phyloP scores from a whole-genome alignment of 345 rosid species.

The Salix purpurea region DNA sequence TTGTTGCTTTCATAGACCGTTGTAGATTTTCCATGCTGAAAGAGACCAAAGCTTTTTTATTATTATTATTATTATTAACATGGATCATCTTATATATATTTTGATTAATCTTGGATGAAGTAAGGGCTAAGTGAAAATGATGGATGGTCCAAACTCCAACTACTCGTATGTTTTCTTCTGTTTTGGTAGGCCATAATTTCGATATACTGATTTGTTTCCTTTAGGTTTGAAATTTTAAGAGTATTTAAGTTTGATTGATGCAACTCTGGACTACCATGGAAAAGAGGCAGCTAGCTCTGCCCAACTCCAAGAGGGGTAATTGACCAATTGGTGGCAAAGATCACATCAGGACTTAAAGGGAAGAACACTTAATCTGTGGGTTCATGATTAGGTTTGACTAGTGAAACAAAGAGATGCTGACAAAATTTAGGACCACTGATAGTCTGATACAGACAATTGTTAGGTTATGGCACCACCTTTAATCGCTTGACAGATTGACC shows the following conservation, averaged over 20 bases:
- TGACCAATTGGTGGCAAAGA: too few relatives aligned
- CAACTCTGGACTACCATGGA: not conserved
- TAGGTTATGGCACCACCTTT: too few relatives aligned
- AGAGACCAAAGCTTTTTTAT: not conserved
- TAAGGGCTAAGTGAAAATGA: constrained; percentile 13
- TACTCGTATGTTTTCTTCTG: not conserved
- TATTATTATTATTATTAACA: too few relatives aligned
- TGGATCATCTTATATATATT: too few relatives aligned
- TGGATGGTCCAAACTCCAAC: constrained; percentile 5
- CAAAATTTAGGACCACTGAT: too few relatives aligned
- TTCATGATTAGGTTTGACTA: too few relatives aligned
- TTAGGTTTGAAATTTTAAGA: not conserved
- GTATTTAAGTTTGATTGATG: not conserved
- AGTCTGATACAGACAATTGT: too few relatives aligned
- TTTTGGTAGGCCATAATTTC: not conserved
- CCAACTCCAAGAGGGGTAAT: not conserved
- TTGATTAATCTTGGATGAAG: not conserved
- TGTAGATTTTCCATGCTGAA: constrained; percentile 26
- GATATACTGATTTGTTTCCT: not conserved
- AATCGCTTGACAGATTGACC: too few relatives aligned
- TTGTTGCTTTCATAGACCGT: constrained; percentile 21
- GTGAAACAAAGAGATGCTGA: too few relatives aligned
- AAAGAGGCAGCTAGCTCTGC: not conserved
- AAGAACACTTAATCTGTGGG: too few relatives aligned
- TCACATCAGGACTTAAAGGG: too few relatives aligned